Percentiles rank a stretch among this genome's conserved stretches.
Conservation (phyloP, 176 grass and related monocot genomes). For the Pharus latifolius region DNA sequence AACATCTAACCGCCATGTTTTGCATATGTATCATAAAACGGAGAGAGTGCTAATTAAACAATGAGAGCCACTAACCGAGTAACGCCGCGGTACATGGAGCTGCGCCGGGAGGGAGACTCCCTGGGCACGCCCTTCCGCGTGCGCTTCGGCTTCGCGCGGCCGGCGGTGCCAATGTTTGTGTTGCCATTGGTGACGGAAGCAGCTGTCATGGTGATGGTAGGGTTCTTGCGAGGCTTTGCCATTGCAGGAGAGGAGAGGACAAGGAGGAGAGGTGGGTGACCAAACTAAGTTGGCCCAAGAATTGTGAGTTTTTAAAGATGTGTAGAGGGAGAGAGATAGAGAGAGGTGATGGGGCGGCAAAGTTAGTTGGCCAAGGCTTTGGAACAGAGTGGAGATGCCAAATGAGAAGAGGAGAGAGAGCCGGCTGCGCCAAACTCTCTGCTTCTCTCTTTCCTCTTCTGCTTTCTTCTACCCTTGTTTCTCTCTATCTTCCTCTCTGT, state of each 20-base stretch:
- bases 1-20: too few relatives aligned
- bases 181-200: neutral
- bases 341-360: neutral
- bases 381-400: neutral
- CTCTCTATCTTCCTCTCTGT: neutral
- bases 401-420: neutral
- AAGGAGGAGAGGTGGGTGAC: neutral
- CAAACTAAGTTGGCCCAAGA: neutral
- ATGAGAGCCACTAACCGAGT: too few relatives aligned
- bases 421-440: neutral
- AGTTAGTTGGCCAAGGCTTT: neutral
- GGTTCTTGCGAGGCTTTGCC: slow-evolving; percentile 2
- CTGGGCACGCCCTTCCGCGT: slow-evolving; percentile 36
- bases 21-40: too few relatives aligned
- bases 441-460: too few relatives aligned
- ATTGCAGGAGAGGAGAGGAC: neutral
- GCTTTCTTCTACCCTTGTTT: too few relatives aligned
- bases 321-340: neutral
- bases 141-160: slow-evolving; percentile 29
- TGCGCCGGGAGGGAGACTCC: slow-evolving; percentile 46
- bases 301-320: neutral
- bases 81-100: slow-evolving; percentile 58
- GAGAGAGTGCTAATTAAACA: too few relatives aligned
- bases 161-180: neutral
- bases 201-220: neutral